Evolutionary conservation across 345 rosid genomes (phyloP).

Genomic region (Sonneratia caseolaris): DNA sequence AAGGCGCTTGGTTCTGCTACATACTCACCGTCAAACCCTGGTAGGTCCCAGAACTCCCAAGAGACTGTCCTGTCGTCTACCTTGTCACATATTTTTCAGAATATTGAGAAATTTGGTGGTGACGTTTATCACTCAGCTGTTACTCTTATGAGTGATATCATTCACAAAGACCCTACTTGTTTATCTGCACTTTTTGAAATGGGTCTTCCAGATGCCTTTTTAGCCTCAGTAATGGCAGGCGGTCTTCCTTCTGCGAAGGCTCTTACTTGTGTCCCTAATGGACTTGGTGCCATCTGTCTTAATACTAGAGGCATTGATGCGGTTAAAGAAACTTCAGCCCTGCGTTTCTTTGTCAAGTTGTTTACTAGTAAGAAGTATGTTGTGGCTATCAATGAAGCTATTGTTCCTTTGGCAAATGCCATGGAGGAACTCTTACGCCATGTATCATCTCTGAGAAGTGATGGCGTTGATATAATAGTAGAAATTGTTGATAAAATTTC

Average conservation of each 20-base stretch:
- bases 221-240: constrained; percentile 74
- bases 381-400: constrained; percentile 82
- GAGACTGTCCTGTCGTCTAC: constrained; percentile 70
- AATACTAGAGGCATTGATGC: constrained; percentile 84
- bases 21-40: constrained; percentile 61
- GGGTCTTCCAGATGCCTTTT: constrained; percentile 89
- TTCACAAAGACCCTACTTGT: constrained; percentile 95
- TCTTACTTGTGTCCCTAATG: constrained; percentile 87
- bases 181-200: constrained; percentile 65
- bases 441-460: constrained; percentile 69
- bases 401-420: constrained; percentile 90
- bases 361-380: constrained; percentile 87
- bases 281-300: constrained; percentile 92
- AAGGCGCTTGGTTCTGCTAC: constrained; percentile 97
- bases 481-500: constrained; percentile 81
- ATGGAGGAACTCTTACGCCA: constrained; percentile 96
- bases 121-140: constrained; percentile 92
- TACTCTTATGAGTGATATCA: constrained; percentile 93
- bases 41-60: constrained; percentile 54
- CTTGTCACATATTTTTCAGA: constrained; percentile 56
- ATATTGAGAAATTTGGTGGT: constrained; percentile 84
- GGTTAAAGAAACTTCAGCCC: constrained; percentile 73
- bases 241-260: constrained; percentile 90
- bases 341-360: constrained; percentile 71
- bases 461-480: constrained; percentile 80